Conservation (phyloP, 768 basidiomycete species). For the Pleurotus citrinopileatus region DNA sequence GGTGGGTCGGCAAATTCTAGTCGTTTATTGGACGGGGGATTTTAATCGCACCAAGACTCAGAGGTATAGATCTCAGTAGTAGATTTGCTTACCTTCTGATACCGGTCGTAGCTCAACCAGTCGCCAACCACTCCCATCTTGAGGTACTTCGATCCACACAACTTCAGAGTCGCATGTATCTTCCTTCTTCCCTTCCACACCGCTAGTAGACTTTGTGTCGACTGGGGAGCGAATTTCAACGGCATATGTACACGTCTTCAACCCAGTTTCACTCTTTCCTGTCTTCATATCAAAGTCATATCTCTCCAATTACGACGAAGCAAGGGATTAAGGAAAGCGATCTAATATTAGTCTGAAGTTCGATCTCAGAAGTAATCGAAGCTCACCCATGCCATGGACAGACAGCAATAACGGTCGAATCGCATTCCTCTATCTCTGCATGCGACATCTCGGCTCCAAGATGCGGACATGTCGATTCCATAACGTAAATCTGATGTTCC, state of each 20-base stretch:
- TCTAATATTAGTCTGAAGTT: background rate
- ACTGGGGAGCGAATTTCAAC: constrained; percentile 43
- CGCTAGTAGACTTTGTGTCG: constrained; percentile 31
- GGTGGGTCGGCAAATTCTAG: constrained; percentile 70
- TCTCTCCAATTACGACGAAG: constrained; percentile 28
- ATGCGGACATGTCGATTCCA: constrained; percentile 82
- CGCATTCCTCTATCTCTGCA: constrained; percentile 74
- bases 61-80: background rate
- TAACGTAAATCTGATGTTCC: constrained; percentile 57
- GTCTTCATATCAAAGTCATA: constrained; percentile 74
- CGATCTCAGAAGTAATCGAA: too few species aligned
- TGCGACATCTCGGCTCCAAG: constrained; percentile 78
- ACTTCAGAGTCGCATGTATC: constrained; percentile 38
- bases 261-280: constrained; percentile 67
- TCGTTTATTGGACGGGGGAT: background rate
- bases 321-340: background rate
- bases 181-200: too few species aligned
- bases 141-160: constrained; percentile 62
- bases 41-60: background rate
- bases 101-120: constrained; percentile 69
- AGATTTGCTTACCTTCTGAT: constrained; percentile 50
- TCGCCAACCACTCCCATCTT: constrained; percentile 51
- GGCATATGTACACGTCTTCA: constrained; percentile 64
- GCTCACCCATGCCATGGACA: constrained; percentile 74
- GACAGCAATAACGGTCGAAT: constrained; percentile 57